These are phyloP conservation scores for Peniophora sp. DNA, from an alignment of 1,284 basidiomycete species.

Conservation along the genomic window DNA sequence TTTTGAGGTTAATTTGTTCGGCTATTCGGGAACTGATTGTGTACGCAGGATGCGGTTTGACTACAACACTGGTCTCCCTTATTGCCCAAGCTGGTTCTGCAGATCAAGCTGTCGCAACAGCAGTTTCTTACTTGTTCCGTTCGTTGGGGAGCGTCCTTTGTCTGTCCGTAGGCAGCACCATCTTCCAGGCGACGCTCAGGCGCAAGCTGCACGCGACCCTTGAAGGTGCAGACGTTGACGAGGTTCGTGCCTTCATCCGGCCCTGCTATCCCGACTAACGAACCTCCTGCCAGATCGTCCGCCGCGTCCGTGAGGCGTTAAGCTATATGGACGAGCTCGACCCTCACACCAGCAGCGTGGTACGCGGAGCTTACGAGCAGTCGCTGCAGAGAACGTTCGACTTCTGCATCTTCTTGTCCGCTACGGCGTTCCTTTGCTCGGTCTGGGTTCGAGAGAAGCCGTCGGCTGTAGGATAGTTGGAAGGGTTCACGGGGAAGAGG, in stretches of 20 bases:
- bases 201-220: constrained; percentile 29
- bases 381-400: constrained; percentile 41
- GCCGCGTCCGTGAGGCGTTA: constrained; percentile 40
- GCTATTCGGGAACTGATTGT: no score
- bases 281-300: constrained; percentile 29
- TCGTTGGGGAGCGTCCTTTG: constrained; percentile 47
- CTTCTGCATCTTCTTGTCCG: constrained; percentile 34
- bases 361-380: constrained; percentile 39
- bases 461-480: constrained; percentile 18
- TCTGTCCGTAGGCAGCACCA: constrained; percentile 39
- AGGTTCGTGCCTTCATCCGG: constrained; percentile 21
- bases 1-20: no score
- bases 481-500: neutral
- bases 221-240: constrained; percentile 30
- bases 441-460: constrained; percentile 46
- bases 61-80: constrained; percentile 49
- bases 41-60: constrained; percentile 37
- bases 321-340: constrained; percentile 39
- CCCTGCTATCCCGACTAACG: neutral
- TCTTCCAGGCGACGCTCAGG: constrained; percentile 39
- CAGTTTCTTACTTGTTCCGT: constrained; percentile 56
- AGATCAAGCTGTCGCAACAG: constrained; percentile 59
- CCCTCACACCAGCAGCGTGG: constrained; percentile 25
- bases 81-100: constrained; percentile 53
- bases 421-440: constrained; percentile 31